A percentile compares a stretch with the other conserved stretches of the same genome.
Evolutionary conservation across 768 basidiomycete genomes (phyloP).

Genomic region (Lactarius hatsudake): DNA sequence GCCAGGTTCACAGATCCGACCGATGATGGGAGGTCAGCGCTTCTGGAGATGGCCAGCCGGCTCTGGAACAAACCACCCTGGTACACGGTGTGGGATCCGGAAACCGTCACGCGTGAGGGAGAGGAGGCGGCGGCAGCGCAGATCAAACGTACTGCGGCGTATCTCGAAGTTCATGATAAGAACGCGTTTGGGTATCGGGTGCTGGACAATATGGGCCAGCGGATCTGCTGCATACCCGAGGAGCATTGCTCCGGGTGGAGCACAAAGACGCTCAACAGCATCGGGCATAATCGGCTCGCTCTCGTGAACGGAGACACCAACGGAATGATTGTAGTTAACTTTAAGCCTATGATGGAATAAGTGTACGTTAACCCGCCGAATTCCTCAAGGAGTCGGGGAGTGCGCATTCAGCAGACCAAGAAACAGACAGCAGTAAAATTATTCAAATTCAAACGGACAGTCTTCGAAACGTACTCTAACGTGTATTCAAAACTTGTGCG

Average conservation of each 20-base stretch:
- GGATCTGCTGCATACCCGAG: slow-evolving; percentile 20
- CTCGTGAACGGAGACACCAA: slow-evolving; percentile 6
- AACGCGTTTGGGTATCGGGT: slow-evolving; percentile 14
- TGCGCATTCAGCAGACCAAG: background rate
- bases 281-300: slow-evolving; percentile 10
- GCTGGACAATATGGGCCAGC: slow-evolving; percentile 18
- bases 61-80: slow-evolving; percentile 20
- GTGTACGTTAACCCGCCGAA: background rate
- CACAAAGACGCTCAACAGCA: slow-evolving; percentile 5
- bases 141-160: slow-evolving; percentile 1
- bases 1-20: background rate
- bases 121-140: background rate
- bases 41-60: slow-evolving; percentile 16
- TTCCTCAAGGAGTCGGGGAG: background rate
- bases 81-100: slow-evolving; percentile 15
- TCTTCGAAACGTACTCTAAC: background rate
- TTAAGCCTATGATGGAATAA: slow-evolving; percentile 15
- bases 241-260: slow-evolving; percentile 20
- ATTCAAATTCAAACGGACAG: background rate
- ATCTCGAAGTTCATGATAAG: slow-evolving; percentile 15
- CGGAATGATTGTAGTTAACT: slow-evolving; percentile 7
- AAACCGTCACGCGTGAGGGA: slow-evolving; percentile 1
- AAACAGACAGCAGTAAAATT: no score
- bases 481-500: background rate
- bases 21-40: background rate